Evolutionary conservation across 2,329 filamentous ascomycete species (phyloP), one percentile per base, ranked within the genome.

Genomic region (Stachybotrys chartarum): DNA sequence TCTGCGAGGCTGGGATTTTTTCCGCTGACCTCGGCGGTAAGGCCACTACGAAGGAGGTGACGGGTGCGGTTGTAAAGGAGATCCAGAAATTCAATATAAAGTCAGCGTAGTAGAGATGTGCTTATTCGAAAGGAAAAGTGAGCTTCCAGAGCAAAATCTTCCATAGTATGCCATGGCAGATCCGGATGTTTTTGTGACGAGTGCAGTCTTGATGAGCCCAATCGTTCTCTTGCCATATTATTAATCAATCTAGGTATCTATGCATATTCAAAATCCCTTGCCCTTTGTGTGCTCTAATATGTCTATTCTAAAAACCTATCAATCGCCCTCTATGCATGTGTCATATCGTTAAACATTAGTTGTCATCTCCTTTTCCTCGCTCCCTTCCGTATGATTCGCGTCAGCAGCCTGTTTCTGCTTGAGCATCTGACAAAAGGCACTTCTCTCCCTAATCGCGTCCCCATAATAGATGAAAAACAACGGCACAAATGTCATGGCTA

Each of bases 1-100:
- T 83, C 0, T 80, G 75, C 31, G 79, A 77, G 56, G 71, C 70
- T 7, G 79, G 78, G 0, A 68, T 81, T n/a, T 64, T 76, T 32
- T 83, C 81, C 0, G 72, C 71, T 6, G 80, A 84, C 66, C 68
- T 84, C 3, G 81, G 80, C 1, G 81, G 81, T 0, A 66, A 53
- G n/a, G 66, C 71, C 1, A 71, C 62, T 1, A 73, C 71, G 0
- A 68, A 65, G 53, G 65, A 69, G 50, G 68, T 73, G 3, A 72
- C 70, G 3, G 62, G 59, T 32, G 71, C 71, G 5, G 66, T 73
- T 2, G 60, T 67, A 16, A 54, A 58, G 6, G 62, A 59, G 49
- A 61, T 63, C 5, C 59, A 62, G 57, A 60, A 58, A 8, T 12
- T 47, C 17, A 17, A 1, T 24, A 10, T n/a, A 5, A 60, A 57